phyloP scores from a whole-genome alignment of 179 eudicot genomes.

The Silene vulgaris region DNA sequence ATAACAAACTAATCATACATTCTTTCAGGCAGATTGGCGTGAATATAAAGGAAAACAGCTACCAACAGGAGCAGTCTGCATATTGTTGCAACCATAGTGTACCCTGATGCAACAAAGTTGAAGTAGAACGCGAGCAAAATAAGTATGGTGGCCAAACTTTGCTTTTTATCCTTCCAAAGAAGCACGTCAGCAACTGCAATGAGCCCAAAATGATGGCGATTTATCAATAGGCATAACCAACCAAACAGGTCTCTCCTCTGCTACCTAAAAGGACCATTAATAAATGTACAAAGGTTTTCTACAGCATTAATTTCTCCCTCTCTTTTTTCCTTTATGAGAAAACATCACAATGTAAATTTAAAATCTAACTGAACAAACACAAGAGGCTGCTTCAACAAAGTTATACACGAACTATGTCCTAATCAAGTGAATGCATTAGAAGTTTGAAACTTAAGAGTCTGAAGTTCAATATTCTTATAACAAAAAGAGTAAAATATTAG shows the following conservation, averaged over 20 bases:
- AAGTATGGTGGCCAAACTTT: constrained; percentile 42
- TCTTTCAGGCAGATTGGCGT: constrained; percentile 62
- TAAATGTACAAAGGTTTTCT: background rate
- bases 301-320: background rate
- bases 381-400: background rate
- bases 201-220: background rate
- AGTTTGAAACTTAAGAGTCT: background rate
- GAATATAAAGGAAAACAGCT: constrained; percentile 60
- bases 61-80: constrained; percentile 54
- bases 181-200: constrained; percentile 79
- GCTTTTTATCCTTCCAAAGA: constrained; percentile 74
- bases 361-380: background rate
- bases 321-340: background rate
- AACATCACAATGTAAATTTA: too few relatives aligned
- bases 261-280: background rate
- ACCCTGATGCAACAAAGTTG: constrained; percentile 67
- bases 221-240: constrained; percentile 15
- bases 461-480: too few relatives aligned
- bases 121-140: constrained; percentile 55
- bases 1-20: constrained; percentile 44
- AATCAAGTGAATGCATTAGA: background rate
- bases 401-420: background rate
- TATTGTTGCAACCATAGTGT: constrained; percentile 54
- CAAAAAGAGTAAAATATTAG: background rate
- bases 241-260: background rate